Conservation (phyloP, 1,139 yeast species). For the Candida albicans region DNA sequence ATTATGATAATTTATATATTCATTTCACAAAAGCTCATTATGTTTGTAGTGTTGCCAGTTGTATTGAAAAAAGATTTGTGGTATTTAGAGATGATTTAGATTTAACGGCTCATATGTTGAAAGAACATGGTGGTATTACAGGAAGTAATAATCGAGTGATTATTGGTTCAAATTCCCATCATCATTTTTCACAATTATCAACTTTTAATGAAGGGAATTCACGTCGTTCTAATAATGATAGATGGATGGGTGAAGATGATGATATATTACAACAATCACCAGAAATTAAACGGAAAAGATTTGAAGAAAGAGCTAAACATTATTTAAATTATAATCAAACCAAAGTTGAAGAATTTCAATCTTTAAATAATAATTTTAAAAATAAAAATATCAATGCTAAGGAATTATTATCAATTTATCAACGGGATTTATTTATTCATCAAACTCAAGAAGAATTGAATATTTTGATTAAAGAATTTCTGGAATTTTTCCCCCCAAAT, state of each 20-base stretch:
- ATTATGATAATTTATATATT: conserved; percentile 68
- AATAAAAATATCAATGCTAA: conserved; percentile 47
- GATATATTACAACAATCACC: conserved; percentile 34
- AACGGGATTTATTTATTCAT: conserved; percentile 44
- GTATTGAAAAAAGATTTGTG: conserved; percentile 87
- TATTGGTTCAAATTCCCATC: conserved; percentile 44
- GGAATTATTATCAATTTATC: conserved; percentile 52
- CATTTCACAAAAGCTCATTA: conserved; percentile 78
- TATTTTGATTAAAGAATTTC: conserved; percentile 54
- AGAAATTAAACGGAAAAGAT: conserved; percentile 58
- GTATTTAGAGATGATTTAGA: conserved; percentile 88
- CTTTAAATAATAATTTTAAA: conserved; percentile 50
- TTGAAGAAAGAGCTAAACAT: conserved; percentile 85
- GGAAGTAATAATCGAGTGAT: conserved; percentile 44
- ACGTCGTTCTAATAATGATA: conserved; percentile 5
- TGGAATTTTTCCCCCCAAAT: conserved; percentile 50
- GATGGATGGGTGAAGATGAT: conserved; percentile 23
- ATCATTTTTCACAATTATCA: conserved; percentile 68
- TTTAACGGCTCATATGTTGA: conserved; percentile 82
- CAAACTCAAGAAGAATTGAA: conserved; percentile 48
- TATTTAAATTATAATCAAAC: conserved; percentile 58
- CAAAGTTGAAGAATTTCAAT: conserved; percentile 49
- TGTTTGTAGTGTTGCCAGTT: conserved; percentile 76
- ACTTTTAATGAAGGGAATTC: conserved; percentile 39
- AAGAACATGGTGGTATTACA: conserved; percentile 71